Base-by-base conservation (phyloP, 768 basidiomycete species). In the Amanita subjunquillea region DNA sequence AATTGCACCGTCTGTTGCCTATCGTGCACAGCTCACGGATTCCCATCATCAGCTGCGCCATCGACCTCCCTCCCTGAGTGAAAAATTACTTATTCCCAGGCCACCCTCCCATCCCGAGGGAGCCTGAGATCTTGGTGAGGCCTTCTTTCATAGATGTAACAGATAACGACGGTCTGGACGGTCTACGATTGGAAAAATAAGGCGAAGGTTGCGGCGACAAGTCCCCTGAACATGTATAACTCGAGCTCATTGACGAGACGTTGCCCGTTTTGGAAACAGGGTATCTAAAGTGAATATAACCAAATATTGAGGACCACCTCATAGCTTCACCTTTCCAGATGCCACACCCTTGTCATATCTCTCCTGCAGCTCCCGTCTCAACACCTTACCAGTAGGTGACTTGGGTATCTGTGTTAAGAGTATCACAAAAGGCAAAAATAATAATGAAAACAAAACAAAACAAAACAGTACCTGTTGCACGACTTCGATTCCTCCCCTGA, bases 401-500 rank as follows among this genome's bases (percentile, higher is more conserved):
- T 87, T 89, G 1, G 87, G 87, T 42, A 88, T 82, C 85, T 85
- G 8, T 22, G 46, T 7, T 9, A 3, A 10, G 2, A n/a, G 48
- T 12, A 34, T 48, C 30, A 55, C 41, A 40, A 48, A 30, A 54
- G 53, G 37, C 22, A 20, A 53, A 6, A 17, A 56, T 54, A 48
- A 15, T 17, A 34, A 22, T 39, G 57, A 53, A 51, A 48, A 6
- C 17, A 23, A 53, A 32, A 6, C 17, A 23, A 53, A 32, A 17
- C 0, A 17, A 17, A 47, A 23, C 4, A 77, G 12, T 34, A 84
- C 87, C 73, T 82, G 70, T 48, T 75, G 67, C 4, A 89, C 75
- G 20, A 85, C 62, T 56, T 80, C 77, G 15, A 87, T 74, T 0
- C 88, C 88, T 3, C 88, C 88, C 7, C 84, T 69, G 48, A 89